These are phyloP conservation scores for Penicillium sp. DNA, from an alignment of 2,329 filamentous ascomycete genomes.

Conservation along the genomic window DNA sequence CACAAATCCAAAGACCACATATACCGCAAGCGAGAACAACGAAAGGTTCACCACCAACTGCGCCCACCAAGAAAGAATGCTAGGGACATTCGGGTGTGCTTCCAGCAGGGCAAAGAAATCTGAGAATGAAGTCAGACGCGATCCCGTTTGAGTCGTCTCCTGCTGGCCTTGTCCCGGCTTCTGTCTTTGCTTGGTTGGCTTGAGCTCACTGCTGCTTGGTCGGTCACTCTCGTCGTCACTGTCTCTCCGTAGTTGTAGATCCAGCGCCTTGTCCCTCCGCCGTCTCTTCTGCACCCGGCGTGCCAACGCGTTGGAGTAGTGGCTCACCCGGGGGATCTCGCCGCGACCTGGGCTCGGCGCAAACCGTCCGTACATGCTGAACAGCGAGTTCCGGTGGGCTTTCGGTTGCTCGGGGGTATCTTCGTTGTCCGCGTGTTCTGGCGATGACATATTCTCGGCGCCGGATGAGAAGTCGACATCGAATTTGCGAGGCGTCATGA, in stretches of 20 bases:
- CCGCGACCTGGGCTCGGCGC: constrained; percentile 51
- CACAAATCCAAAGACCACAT: constrained; percentile 61
- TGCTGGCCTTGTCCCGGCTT: constrained; percentile 10
- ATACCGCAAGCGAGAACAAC: constrained; percentile 45
- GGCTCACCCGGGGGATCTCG: constrained; percentile 49
- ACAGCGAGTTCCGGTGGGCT: too few relatives aligned
- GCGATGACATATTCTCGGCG: constrained; percentile 40
- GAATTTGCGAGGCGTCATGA: constrained; percentile 43
- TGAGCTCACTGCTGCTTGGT: constrained; percentile 31
- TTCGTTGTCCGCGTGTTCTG: constrained; percentile 41
- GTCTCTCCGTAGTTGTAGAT: constrained; percentile 34
- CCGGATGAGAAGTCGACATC: constrained; percentile 43
- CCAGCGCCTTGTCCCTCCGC: constrained; percentile 41
- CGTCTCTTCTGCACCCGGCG: constrained; percentile 44
- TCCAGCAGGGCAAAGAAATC: constrained; percentile 55
- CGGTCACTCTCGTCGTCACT: constrained; percentile 38
- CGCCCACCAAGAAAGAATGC: constrained; percentile 59
- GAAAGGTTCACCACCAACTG: constrained; percentile 50
- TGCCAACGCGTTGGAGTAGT: constrained; percentile 40
- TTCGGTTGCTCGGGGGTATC: constrained; percentile 41
- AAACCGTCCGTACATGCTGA: constrained; percentile 36
- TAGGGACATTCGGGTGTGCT: constrained; percentile 56
- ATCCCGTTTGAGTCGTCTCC: too few relatives aligned
- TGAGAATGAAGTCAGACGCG: constrained; percentile 29
- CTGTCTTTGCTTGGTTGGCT: constrained; percentile 25